These are phyloP conservation scores for Cadophora luteo-olivacea DNA, from an alignment of 2,329 filamentous ascomycete genomes.

Conservation along the genomic window DNA sequence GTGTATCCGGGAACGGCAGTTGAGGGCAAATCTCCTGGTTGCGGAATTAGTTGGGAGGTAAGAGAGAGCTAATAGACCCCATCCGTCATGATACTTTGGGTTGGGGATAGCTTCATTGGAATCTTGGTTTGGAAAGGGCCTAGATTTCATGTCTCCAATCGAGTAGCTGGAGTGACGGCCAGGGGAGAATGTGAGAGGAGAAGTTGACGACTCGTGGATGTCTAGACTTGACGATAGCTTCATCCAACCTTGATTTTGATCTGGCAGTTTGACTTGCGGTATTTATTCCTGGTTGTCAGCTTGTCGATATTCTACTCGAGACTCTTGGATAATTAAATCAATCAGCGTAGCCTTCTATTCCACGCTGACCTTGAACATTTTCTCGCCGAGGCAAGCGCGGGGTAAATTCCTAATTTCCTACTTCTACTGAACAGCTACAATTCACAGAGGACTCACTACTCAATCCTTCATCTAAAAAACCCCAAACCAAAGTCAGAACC, in stretches of 20 bases:
- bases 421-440: too few relatives aligned
- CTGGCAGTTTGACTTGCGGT: not conserved
- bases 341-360: too few relatives aligned
- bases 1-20: not conserved
- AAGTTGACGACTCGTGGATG: not conserved
- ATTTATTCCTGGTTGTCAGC: too few relatives aligned
- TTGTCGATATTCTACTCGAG: too few relatives aligned
- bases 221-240: not conserved
- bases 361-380: too few relatives aligned
- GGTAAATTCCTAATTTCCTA: too few relatives aligned
- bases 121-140: not conserved
- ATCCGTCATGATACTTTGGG: slow-evolving; percentile 1
- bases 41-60: not conserved
- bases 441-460: too few relatives aligned
- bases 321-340: too few relatives aligned
- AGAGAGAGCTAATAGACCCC: not conserved
- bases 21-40: not conserved
- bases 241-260: not conserved
- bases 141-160: not conserved
- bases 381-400: too few relatives aligned
- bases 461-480: too few relatives aligned
- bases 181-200: not conserved
- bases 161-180: not conserved
- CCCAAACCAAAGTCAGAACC: too few relatives aligned
- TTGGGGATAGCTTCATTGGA: slow-evolving; percentile 12